Evolutionary conservation across 2,329 filamentous ascomycete genomes (phyloP), one percentile per base, ranked within the genome.

Genomic region (Rutstroemia sp.): DNA sequence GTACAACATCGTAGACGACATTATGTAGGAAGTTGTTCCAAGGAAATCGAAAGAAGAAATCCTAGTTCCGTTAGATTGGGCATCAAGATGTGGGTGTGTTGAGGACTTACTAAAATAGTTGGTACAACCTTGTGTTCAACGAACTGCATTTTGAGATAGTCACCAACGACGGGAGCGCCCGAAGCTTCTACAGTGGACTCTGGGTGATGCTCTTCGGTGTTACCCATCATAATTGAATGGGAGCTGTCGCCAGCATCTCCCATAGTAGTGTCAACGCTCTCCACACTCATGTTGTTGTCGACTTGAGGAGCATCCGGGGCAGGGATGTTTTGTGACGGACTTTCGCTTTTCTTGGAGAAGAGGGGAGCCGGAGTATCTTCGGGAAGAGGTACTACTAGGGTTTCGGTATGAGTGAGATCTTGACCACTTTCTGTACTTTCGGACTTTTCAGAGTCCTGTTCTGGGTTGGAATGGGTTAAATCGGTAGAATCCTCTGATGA

Each of bases 11-110:
- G 70, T 99, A 99, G 48, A 99, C 94, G 45, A 99, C 94, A 68
- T 99, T 99, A 73, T 99, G 94, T 46, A 99, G 80, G 69, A 99
- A 99, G 71, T 99, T 99, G 73, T 99, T 99, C 94, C 94, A 99
- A 1, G 94, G 92, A 68, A 97, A 99, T 58, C 87, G 84, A 76
- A 99, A 99, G 75, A 99, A 99, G 76, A 97, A 97, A 57, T 91
- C 89, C 90, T 95, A 62, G 10, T 57, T 30, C 44, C 34, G 25
- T 45, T 68, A 60, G 61, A 57, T 66, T 48, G 19, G 21, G 27
- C 23, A 52, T 38, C 30, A 42, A 44, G 5, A 16, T 21, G 17
- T 23, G 40, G 23, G 10, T 12, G 42, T 34, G 6, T 39, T 2
- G n/a, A 16, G 25, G 40, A 74, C 87, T 79, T 79, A 95, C 91